Conservation (phyloP, 2,329 filamentous ascomycete species). For the Fusarium ambrosium region DNA sequence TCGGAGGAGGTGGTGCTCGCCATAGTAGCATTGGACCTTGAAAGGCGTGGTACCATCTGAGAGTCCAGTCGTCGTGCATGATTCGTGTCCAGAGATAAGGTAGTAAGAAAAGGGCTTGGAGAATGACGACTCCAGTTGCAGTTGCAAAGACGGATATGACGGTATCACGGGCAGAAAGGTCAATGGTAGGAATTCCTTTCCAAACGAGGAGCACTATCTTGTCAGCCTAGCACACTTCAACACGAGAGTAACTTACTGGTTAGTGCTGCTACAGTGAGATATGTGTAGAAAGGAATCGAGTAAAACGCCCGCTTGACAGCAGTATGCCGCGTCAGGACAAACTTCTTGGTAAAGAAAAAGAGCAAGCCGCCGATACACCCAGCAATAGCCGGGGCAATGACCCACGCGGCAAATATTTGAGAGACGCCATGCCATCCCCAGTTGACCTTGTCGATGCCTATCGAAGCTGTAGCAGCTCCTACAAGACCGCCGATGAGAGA, state of each 20-base stretch:
- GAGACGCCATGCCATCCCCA: conserved; percentile 56
- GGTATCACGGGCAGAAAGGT: conserved; percentile 41
- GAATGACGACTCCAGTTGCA: conserved; percentile 56
- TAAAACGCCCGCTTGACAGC: conserved; percentile 53
- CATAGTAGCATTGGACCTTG: conserved; percentile 62
- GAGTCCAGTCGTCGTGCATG: conserved; percentile 64
- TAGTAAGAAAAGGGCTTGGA: conserved; percentile 64
- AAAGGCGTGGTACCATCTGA: conserved; percentile 63
- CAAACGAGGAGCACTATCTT: conserved; percentile 65
- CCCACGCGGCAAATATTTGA: conserved; percentile 56
- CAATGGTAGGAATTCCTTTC: conserved; percentile 51
- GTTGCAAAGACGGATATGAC: conserved; percentile 59
- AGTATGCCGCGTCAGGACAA: conserved; percentile 46
- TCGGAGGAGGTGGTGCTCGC: conserved; percentile 53
- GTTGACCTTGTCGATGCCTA: conserved; percentile 53
- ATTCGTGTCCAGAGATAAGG: conserved; percentile 66
- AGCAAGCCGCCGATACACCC: conserved; percentile 50
- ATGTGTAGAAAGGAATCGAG: conserved; percentile 56
- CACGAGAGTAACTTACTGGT: conserved; percentile 46
- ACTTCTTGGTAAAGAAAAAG: conserved; percentile 53
- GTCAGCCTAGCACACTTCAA: not conserved
- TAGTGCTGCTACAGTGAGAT: conserved; percentile 53
- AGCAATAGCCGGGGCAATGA: conserved; percentile 52
- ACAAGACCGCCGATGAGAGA: conserved; percentile 61
- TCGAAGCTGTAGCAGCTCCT: conserved; percentile 53